Conservation (phyloP, 495 filamentous ascomycete species). For the Halenospora varia region DNA sequence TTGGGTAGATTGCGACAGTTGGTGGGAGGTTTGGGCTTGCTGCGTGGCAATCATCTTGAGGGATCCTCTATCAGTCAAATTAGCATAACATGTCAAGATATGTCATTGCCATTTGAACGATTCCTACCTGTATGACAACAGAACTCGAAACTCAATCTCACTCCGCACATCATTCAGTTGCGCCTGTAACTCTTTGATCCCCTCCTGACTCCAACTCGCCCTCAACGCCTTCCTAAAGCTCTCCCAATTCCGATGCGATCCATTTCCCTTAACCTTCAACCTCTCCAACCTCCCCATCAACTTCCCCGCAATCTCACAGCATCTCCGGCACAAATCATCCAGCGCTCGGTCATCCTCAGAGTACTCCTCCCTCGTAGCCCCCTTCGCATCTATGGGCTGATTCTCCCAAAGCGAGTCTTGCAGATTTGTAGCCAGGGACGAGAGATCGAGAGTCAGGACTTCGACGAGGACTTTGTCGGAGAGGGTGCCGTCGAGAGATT, state of each 20-base stretch:
- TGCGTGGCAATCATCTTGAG: background rate
- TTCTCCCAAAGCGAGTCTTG: background rate
- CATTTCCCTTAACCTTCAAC: background rate
- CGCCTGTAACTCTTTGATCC: background rate
- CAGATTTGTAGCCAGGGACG: background rate
- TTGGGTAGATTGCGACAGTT: background rate
- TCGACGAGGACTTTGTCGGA: background rate
- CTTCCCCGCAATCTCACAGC: background rate
- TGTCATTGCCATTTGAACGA: too few species aligned
- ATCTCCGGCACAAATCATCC: background rate
- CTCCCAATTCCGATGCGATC: background rate
- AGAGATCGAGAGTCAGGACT: background rate
- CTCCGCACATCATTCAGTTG: background rate
- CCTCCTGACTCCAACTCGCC: background rate
- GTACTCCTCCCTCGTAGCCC: background rate
- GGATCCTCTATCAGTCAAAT: background rate
- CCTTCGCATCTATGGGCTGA: background rate
- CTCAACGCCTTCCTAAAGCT: background rate
- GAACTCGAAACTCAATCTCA: background rate
- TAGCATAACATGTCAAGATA: too few species aligned
- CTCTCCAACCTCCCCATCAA: background rate
- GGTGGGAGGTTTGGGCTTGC: background rate
- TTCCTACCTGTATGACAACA: background rate
- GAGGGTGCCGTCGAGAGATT: background rate
- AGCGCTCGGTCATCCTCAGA: background rate